Evolutionary conservation across 768 basidiomycete genomes (phyloP), one percentile per base, ranked within the genome.

Genomic region (Trichaptum fuscoviolaceum): DNA sequence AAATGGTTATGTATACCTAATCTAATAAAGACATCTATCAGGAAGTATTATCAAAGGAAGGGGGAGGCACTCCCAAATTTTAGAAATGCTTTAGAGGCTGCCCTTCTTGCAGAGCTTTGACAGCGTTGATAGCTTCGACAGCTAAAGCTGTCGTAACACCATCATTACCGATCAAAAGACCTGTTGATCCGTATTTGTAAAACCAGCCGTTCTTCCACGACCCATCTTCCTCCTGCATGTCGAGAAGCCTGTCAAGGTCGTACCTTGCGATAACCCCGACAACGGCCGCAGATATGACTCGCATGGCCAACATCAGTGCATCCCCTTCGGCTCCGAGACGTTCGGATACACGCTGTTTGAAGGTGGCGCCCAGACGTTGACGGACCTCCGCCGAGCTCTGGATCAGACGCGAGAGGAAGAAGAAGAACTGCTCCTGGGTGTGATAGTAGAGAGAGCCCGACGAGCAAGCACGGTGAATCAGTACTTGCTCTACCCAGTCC

Each of bases 191-290:
- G 66, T 83, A 85, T 72, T 81, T 83, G 76, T 85, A 87, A n/a
- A 87, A 76, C 84, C 84, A 86, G 0, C 86, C 81, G 10, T 76
- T 77, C 26, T 78, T 80, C 83, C 84, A 88, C 2, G 83, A 81
- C n/a, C 86, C 86, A 68, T 87, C 85, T 66, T 82, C 82, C 65
- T 75, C 76, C 68, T 87, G 86, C 67, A 84, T 71, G 3, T 77
- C 72, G 1, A 83, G 77, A 7, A 88, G 78, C 25, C 74, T 71
- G 7, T 77, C 74, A 9, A 85, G 68, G 71, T 87, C 86, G 1
- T 79, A 73, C 20, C 80, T 76, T 69, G 83, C 75, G 24, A 71
- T 69, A 20, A 85, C 62, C 6, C 80, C 83, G 17, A 83, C 75
- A 10, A 72, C 75, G 1, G 77, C 73, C 42, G 81, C 81, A 0